A percentile compares a stretch with the other conserved stretches of the same genome.
These are phyloP conservation scores for Annulohypoxylon nitens DNA, from an alignment of 495 filamentous ascomycete genomes.

Conservation along the genomic window DNA sequence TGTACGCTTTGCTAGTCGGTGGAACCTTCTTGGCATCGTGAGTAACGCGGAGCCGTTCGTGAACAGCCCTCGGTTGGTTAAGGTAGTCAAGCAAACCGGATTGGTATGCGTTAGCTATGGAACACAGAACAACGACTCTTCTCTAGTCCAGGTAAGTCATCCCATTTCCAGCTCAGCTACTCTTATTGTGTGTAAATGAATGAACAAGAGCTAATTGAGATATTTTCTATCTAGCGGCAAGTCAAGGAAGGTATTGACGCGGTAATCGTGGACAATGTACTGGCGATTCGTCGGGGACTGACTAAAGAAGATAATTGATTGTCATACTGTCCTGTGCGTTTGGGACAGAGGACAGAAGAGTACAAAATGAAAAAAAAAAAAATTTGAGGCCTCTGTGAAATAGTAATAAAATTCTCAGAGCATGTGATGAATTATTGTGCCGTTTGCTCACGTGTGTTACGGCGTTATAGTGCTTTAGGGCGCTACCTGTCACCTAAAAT, in stretches of 20 bases:
- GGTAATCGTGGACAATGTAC: conserved; percentile 93
- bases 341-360: background rate
- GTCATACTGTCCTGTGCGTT: background rate
- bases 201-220: conserved; percentile 43
- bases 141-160: conserved; percentile 80
- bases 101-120: conserved; percentile 98
- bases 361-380: background rate
- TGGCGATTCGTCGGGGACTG: conserved; percentile 74
- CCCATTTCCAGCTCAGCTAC: background rate
- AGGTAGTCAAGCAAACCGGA: conserved; percentile 94
- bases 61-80: conserved; percentile 88
- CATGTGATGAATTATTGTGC: background rate
- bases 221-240: conserved; percentile 72
- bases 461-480: background rate
- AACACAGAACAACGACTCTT: conserved; percentile 84
- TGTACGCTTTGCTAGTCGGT: conserved; percentile 90
- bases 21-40: conserved; percentile 95
- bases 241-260: conserved; percentile 96
- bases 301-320: conserved; percentile 50
- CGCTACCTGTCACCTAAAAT: background rate
- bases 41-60: conserved; percentile 86
- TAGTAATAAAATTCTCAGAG: background rate
- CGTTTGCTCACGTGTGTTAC: background rate
- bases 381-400: background rate
- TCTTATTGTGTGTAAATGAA: background rate